A percentile compares a stretch with the other conserved stretches of the same genome.
phyloP scores from a whole-genome alignment of 352 stramenopile genomes.

The Globisporangium orthogonon region DNA sequence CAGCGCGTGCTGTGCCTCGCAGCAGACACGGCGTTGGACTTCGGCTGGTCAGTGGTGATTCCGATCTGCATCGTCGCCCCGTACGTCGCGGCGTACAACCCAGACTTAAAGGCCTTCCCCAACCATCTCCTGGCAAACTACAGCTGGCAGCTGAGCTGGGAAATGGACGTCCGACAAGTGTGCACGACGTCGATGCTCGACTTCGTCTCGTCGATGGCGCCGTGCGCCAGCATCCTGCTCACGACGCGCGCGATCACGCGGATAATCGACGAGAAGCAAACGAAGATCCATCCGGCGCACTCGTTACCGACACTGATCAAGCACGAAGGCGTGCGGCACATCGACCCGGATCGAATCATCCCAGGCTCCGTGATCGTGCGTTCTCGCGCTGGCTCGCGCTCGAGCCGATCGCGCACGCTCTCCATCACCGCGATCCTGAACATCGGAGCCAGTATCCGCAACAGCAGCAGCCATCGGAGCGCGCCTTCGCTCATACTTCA shows the following conservation, averaged over 20 bases:
- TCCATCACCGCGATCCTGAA: no score
- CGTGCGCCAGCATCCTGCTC: constrained; percentile 8
- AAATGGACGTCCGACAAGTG: constrained; percentile 9
- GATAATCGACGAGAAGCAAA: constrained; percentile 10
- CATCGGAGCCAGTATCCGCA: no score
- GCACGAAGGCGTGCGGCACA: not conserved
- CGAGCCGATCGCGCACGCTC: no score
- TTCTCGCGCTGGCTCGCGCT: no score
- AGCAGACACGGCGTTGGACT: constrained; percentile 20
- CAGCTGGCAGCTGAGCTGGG: constrained; percentile 3
- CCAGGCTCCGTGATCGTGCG: no score
- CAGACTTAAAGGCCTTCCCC: not conserved
- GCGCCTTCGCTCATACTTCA: no score
- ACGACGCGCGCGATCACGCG: constrained; percentile 3
- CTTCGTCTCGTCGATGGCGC: constrained; percentile 5
- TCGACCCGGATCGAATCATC: not conserved
- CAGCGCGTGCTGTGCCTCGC: constrained; percentile 18
- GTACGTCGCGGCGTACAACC: constrained; percentile 11
- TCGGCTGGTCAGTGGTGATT: constrained; percentile 22
- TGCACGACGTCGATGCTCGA: constrained; percentile 7
- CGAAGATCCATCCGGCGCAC: not conserved
- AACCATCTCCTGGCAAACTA: not conserved
- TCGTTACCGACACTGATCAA: not conserved
- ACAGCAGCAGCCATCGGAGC: no score
- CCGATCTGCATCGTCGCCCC: constrained; percentile 18